Percentiles rank a stretch among this genome's conserved stretches.
phyloP scores from a whole-genome alignment of 176 grass and related monocot genomes.

The Zoysia japonica region DNA sequence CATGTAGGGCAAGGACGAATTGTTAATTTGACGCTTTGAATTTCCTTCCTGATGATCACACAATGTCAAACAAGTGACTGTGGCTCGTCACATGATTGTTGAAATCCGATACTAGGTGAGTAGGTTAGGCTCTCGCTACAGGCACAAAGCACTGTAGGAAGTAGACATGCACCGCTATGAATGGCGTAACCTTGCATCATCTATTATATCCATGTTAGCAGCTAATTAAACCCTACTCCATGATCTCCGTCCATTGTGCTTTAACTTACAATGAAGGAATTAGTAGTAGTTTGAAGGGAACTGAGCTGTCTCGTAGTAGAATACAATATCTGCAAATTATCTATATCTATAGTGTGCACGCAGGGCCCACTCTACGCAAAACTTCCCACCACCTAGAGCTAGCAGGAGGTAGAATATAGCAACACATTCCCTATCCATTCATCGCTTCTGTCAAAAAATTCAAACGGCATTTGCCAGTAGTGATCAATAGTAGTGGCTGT shows the following conservation, averaged over 20 bases:
- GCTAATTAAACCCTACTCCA: background rate
- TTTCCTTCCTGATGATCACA: slow-evolving; percentile 20
- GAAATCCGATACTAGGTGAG: background rate
- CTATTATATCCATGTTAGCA: background rate
- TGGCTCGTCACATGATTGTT: slow-evolving; percentile 37
- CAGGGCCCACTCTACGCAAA: slow-evolving; percentile 1
- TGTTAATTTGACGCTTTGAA: slow-evolving; percentile 20
- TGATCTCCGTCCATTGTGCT: background rate
- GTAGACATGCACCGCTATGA: slow-evolving; percentile 38
- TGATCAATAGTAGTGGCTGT: slow-evolving; percentile 44
- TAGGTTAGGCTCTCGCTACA: slow-evolving; percentile 40
- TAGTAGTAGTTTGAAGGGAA: slow-evolving; percentile 16
- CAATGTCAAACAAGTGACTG: slow-evolving; percentile 46
- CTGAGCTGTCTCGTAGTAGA: background rate
- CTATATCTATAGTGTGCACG: background rate
- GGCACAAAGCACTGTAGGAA: slow-evolving; percentile 36
- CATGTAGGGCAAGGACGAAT: background rate
- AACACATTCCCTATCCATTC: background rate
- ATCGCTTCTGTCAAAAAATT: slow-evolving; percentile 18
- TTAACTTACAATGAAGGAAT: background rate
- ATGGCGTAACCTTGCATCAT: background rate
- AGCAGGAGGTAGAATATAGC: slow-evolving; percentile 15
- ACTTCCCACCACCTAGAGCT: slow-evolving; percentile 15
- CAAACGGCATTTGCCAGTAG: slow-evolving; percentile 16
- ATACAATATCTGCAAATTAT: slow-evolving; percentile 31